Evolutionary conservation across 768 basidiomycete genomes (phyloP), one percentile per base, ranked within the genome.

Genomic region (Auriscalpium vulgare): DNA sequence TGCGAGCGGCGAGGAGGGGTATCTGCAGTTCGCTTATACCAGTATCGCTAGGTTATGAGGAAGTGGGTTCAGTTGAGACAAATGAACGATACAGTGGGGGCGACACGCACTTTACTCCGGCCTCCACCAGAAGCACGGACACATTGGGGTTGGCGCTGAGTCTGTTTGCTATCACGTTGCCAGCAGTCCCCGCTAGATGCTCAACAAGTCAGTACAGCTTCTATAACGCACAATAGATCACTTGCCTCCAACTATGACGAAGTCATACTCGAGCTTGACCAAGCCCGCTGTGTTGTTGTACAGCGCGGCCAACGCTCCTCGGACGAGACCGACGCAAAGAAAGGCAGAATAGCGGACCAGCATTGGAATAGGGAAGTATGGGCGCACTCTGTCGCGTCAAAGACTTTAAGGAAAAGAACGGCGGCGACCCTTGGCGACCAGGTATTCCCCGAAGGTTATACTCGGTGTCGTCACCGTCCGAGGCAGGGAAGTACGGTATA

Each of bases 231-330:
- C 36, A 4, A 9, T 9, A 34, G 17, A 37, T 9, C 8, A 50
- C 54, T 6, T 16, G 43, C 54, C 37, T 35, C 54, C 54, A 17
- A 55, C 36, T 14, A 55, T 47, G 34, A 55, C 34, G 36, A 49
- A 55, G 40, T 55, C 54, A 40, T 55, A 55, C 14, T 36, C 23
- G 23, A 29, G 23, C 23, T 29, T 29, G 23, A 29, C 23, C 23
- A 29, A 5, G 23, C 23, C 23, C 23, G 23, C 23, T 29, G 23
- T 2, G 23, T 29, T 29, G 23, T 5, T 29, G 23, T 29, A 29
- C 23, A 29, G 3, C 23, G 23, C 23, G 23, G 23, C 23, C 23
- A 29, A 29, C 23, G 23, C 23, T 29, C 23, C 23, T 29, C 5
- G 23, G 5, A 29, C 23, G 23, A 29, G 23, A 29, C 23, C 23